Evolutionary conservation across 306 rosid genomes (phyloP).

Genomic region (Vicia villosa): DNA sequence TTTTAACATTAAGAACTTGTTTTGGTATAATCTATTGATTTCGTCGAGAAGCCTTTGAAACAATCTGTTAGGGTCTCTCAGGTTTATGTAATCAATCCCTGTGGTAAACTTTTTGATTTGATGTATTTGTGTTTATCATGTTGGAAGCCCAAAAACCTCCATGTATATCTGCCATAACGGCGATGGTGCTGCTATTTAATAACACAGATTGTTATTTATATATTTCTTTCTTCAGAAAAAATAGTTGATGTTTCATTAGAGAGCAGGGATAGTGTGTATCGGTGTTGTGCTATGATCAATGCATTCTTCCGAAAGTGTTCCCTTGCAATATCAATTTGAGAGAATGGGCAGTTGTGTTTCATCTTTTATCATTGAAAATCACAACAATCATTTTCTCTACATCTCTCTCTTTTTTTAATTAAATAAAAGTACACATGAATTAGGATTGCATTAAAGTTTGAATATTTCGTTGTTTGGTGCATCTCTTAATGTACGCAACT

Average conservation of each 20-base stretch:
- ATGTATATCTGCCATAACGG: no score
- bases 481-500: not conserved
- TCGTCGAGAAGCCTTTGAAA: not conserved
- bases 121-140: no score
- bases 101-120: no score
- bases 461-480: not conserved
- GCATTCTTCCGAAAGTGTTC: slow-evolving; percentile 5
- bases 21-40: not conserved
- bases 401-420: not conserved
- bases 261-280: not conserved
- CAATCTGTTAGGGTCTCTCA: not conserved
- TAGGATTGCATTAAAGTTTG: not conserved
- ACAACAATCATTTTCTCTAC: slow-evolving; percentile 2
- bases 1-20: not conserved
- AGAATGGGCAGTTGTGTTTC: slow-evolving; percentile 5
- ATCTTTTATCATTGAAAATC: not conserved
- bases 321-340: not conserved
- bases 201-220: not conserved
- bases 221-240: not conserved
- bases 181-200: no score
- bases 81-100: no score
- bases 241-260: not conserved
- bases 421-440: not conserved
- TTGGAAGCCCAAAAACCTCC: no score
- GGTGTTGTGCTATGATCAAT: not conserved